These are phyloP conservation scores for Quercus robur DNA, from an alignment of 306 rosid genomes.

Conservation along the genomic window DNA sequence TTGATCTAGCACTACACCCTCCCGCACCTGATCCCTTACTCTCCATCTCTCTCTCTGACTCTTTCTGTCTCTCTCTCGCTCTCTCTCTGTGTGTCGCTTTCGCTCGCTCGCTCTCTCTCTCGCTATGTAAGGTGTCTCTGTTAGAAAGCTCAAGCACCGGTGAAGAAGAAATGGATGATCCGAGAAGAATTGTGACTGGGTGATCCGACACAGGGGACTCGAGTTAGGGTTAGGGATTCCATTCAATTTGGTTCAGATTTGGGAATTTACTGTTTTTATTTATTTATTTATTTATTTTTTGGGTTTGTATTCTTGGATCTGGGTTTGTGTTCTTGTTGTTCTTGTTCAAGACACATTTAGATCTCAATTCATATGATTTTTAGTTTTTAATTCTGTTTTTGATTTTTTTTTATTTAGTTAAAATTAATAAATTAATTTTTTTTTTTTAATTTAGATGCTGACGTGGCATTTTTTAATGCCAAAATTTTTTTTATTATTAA, in stretches of 20 bases:
- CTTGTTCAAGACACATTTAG: too few relatives aligned
- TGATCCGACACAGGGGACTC: conserved; percentile 28
- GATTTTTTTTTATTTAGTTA: too few relatives aligned
- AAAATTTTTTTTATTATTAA: too few relatives aligned
- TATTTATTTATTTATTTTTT: too few relatives aligned
- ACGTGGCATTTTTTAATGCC: too few relatives aligned
- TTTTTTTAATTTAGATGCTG: too few relatives aligned
- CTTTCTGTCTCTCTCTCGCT: neutral
- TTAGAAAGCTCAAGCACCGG: conserved; percentile 35
- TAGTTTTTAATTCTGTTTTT: too few relatives aligned
- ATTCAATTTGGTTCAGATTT: conserved; percentile 28
- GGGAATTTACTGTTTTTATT: conserved; percentile 16
- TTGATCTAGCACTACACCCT: conserved; percentile 52
- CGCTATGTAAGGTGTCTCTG: neutral
- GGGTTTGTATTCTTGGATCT: too few relatives aligned
- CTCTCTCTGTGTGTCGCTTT: conserved; percentile 10
- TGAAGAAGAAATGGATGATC: conserved; percentile 30
- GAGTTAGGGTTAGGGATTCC: conserved; percentile 51
- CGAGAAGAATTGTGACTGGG: conserved; percentile 13
- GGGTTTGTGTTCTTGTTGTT: too few relatives aligned
- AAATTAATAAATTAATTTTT: too few relatives aligned
- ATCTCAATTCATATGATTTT: too few relatives aligned
- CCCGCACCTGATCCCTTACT: conserved; percentile 39
- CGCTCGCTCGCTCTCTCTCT: conserved; percentile 7
- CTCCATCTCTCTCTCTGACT: conserved; percentile 23